Base-by-base conservation (phyloP, 208 protist genomes). In the Wallacemonas collosoma region DNA sequence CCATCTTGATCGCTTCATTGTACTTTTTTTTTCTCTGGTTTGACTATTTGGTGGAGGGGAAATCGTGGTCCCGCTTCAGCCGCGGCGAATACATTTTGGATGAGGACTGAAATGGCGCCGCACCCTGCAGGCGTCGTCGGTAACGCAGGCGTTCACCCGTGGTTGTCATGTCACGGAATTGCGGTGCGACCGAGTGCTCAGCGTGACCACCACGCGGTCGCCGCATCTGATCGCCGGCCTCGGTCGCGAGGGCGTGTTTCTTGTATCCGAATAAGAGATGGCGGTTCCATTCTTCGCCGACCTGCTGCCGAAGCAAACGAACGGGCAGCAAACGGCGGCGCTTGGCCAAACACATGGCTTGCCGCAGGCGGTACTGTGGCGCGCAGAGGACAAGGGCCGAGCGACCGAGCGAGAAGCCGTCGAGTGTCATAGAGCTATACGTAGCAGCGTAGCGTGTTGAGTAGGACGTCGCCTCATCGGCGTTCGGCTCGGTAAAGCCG, bases 181-280 rank as follows among this genome's bases (percentile, higher is more conserved):
- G n/a, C 39, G 69, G 5, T 57, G 50, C 26, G 3, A n/a, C 53
- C 66, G 53, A 61, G 9, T 9, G 48, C 50, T 54, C 51, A 36
- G 53, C 35, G 15, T 9, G 51, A 3, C 15, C 35, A 15, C 38
- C 5, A 6, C 35, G 56, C 5, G 15, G 43, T 41, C 17, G 55
- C 7, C 14, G 53, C n/a, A 3, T 39, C 17, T 17, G 41, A 51
- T 15, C 38, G 50, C 12, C 39, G 14, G 7, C 61, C n/a, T 64
- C 11, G 15, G 60, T n/a, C 7, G 68, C 43, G 2, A 93, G 44
- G 4, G 76, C 54, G 5, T 86, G 39, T 51, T 70, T 78, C 48
- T 79, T 72, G 68, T 94, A 96, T 14, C 91, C 91, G 47, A 87
- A 82, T 5, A 96, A 69, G 5, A 94, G 67, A 67, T 96, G 91